Conservation (phyloP, 1,284 basidiomycete genomes). For the Apiotrichum akiyoshidainum region DNA sequence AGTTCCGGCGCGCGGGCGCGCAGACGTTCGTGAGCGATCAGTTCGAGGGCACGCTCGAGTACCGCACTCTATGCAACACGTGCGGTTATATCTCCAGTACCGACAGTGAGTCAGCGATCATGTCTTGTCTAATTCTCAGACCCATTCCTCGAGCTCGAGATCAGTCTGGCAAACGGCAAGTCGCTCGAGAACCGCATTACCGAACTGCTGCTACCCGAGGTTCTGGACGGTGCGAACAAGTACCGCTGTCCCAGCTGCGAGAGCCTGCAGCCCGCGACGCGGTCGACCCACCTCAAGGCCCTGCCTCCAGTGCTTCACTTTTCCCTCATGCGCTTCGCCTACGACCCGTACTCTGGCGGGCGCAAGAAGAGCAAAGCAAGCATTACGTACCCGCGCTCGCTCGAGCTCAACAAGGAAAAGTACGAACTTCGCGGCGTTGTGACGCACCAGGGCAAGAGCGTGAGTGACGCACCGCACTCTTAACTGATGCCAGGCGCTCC, state of each 20-base stretch:
- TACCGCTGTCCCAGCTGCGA: constrained; percentile 74
- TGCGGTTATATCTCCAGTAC: constrained; percentile 56
- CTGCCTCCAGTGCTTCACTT: constrained; percentile 82
- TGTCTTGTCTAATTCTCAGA: constrained; percentile 11
- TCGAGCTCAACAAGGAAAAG: constrained; percentile 51
- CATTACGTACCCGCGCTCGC: constrained; percentile 72
- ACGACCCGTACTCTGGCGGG: constrained; percentile 68
- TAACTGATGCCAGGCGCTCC: constrained; percentile 64
- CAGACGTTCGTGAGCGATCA: constrained; percentile 68
- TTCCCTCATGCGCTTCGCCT: constrained; percentile 82
- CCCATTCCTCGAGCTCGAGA: constrained; percentile 77
- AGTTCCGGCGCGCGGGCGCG: constrained; percentile 72
- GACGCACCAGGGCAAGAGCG: constrained; percentile 68
- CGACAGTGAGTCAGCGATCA: constrained; percentile 1
- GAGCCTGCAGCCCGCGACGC: constrained; percentile 68
- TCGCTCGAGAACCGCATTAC: constrained; percentile 68
- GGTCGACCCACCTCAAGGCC: constrained; percentile 63
- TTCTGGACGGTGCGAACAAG: constrained; percentile 75
- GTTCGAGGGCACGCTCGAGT: constrained; percentile 80
- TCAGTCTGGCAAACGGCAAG: constrained; percentile 71
- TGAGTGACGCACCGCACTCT: constrained; percentile 20
- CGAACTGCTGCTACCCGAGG: constrained; percentile 64
- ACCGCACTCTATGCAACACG: constrained; percentile 68
- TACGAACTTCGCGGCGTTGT: constrained; percentile 81
- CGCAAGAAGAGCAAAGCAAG: constrained; percentile 77